These are phyloP conservation scores for Eucalyptus tenuipes DNA, from an alignment of 345 rosid genomes.

Conservation along the genomic window DNA sequence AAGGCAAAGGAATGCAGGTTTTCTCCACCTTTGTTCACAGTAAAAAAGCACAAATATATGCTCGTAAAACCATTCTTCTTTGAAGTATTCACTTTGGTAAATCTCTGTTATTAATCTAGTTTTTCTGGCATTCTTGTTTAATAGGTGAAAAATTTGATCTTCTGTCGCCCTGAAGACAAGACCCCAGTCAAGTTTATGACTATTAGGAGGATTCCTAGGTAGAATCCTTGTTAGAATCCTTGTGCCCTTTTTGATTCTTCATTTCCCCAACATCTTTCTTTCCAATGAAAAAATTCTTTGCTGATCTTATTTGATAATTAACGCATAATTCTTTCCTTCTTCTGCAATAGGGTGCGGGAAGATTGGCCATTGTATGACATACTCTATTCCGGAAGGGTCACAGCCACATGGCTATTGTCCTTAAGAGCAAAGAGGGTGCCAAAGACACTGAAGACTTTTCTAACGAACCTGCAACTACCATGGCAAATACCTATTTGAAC, in stretches of 20 bases:
- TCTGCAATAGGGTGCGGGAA: background rate
- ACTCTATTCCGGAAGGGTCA: constrained; percentile 59
- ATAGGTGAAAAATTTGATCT: constrained; percentile 1
- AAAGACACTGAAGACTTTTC: background rate
- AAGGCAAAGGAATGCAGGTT: background rate
- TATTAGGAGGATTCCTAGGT: constrained; percentile 2
- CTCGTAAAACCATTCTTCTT: background rate
- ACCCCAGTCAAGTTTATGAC: background rate
- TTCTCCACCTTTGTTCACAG: background rate
- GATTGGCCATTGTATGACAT: background rate
- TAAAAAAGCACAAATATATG: background rate
- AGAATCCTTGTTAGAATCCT: background rate
- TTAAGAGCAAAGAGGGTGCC: background rate
- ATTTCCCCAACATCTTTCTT: background rate
- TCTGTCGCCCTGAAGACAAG: constrained; percentile 1
- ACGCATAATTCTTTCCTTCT: background rate
- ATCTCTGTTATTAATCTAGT: background rate
- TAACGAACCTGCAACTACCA: background rate
- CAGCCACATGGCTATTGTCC: constrained; percentile 63
- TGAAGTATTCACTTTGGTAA: background rate
- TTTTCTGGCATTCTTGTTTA: background rate
- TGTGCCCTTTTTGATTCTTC: background rate
- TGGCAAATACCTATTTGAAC: background rate
- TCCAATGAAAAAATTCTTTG: background rate
- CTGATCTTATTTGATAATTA: background rate